Conservation (phyloP, 495 filamentous ascomycete species). For the Astrothelium macrocarpum region DNA sequence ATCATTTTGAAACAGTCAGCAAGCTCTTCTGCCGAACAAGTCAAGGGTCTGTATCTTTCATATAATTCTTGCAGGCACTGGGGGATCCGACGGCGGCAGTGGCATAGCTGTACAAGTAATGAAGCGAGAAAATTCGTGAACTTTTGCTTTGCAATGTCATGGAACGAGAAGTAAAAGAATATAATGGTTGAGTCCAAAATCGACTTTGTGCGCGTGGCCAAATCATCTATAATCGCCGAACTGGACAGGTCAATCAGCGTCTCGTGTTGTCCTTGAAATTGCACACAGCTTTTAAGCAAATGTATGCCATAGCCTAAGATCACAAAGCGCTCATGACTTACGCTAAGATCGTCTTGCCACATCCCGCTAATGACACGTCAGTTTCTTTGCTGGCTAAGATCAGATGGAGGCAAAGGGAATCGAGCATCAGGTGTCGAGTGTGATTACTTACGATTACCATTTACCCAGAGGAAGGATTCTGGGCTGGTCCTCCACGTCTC, state of each 20-base stretch:
- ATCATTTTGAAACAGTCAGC: not conserved
- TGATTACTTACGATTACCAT: slow-evolving; percentile 11
- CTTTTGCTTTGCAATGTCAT: slow-evolving; percentile 15
- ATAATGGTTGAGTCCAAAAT: not conserved
- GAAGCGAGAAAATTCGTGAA: slow-evolving; percentile 12
- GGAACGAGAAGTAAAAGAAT: slow-evolving; percentile 22
- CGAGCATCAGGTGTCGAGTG: not conserved
- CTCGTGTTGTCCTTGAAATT: not conserved
- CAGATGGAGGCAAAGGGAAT: not conserved
- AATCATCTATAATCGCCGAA: slow-evolving; percentile 17
- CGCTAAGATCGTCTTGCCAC: slow-evolving; percentile 19
- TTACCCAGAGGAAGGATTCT: slow-evolving; percentile 10
- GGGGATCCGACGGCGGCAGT: not conserved
- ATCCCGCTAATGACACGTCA: slow-evolving; percentile 12
- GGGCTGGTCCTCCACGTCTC: slow-evolving; percentile 11
- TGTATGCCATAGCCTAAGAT: too few species aligned
- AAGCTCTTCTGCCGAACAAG: not conserved
- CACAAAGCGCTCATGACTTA: too few species aligned
- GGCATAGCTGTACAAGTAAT: slow-evolving; percentile 16
- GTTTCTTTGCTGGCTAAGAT: not conserved
- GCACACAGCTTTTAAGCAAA: not conserved
- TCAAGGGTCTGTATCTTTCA: not conserved
- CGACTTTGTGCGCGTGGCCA: not conserved
- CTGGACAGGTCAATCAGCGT: not conserved
- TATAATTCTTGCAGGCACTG: not conserved